Evolutionary conservation across 306 rosid genomes (phyloP).

Genomic region (Betula pendula): DNA sequence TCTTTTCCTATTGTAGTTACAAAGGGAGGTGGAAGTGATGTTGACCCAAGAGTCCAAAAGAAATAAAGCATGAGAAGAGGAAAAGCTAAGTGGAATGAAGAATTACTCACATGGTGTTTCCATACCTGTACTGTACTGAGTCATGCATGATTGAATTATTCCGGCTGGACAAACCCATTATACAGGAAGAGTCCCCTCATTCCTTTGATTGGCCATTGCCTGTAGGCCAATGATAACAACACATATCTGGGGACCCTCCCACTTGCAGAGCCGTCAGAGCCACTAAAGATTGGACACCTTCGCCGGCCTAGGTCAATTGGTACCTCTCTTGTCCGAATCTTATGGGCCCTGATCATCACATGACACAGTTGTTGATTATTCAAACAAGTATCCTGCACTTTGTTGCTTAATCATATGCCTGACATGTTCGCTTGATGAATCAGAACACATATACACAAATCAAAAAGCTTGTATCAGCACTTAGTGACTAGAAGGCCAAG

Average conservation of each 20-base stretch:
- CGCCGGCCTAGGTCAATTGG: slow-evolving; percentile 43
- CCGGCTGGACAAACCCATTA: slow-evolving; percentile 41
- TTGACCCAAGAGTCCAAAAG: slow-evolving; percentile 27
- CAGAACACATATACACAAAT: slow-evolving; percentile 18
- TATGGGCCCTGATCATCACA: slow-evolving; percentile 59
- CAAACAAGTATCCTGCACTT: slow-evolving; percentile 40
- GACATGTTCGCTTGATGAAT: slow-evolving; percentile 31
- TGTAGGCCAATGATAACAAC: slow-evolving; percentile 52
- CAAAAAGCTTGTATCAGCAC: slow-evolving; percentile 6
- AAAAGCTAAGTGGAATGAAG: slow-evolving; percentile 36
- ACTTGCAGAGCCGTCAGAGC: slow-evolving; percentile 56
- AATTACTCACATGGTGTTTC: slow-evolving; percentile 35
- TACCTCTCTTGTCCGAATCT: slow-evolving; percentile 41
- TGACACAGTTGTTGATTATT: slow-evolving; percentile 40
- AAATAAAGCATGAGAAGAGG: slow-evolving; percentile 30
- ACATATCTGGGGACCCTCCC: slow-evolving; percentile 60
- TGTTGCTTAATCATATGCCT: slow-evolving; percentile 25
- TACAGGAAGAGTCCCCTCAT: slow-evolving; percentile 40
- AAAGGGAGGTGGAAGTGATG: slow-evolving; percentile 29
- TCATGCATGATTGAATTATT: slow-evolving; percentile 45
- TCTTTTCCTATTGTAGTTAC: slow-evolving; percentile 9
- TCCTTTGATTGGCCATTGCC: slow-evolving; percentile 47
- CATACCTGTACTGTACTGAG: slow-evolving; percentile 39
- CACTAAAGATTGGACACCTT: slow-evolving; percentile 60
- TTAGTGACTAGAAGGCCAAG: slow-evolving; percentile 26